Evolutionary conservation across 2,329 filamentous ascomycete genomes (phyloP).

Genomic region (Fonsecaea erecta): DNA sequence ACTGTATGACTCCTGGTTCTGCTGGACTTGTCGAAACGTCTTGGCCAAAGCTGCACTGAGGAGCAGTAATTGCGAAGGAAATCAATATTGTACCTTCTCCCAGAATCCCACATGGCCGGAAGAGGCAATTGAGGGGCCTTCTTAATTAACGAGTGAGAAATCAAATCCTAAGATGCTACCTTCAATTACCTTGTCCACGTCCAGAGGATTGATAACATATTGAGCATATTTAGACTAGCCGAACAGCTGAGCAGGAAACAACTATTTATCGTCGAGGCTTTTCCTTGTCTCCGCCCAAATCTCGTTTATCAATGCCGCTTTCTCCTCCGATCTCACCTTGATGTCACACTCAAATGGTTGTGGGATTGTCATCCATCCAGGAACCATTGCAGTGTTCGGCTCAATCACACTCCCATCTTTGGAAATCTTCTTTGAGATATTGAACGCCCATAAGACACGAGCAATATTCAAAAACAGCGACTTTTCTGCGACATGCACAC

Average conservation of each 20-base stretch:
- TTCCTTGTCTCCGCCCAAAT: slow-evolving; percentile 26
- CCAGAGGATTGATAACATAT: no score
- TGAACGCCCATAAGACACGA: slow-evolving; percentile 43
- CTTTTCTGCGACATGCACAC: slow-evolving; percentile 42
- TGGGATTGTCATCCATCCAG: slow-evolving; percentile 33
- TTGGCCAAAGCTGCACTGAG: no score
- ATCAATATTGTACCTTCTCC: no score
- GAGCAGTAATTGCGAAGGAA: no score
- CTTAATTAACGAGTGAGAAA: no score
- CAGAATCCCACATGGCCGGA: no score
- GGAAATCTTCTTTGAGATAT: slow-evolving; percentile 36
- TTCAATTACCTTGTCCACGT: no score
- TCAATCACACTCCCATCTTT: slow-evolving; percentile 25
- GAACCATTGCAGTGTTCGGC: slow-evolving; percentile 29
- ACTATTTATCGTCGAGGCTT: slow-evolving; percentile 11
- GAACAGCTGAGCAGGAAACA: no score
- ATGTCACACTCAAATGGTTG: slow-evolving; percentile 29
- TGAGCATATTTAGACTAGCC: no score
- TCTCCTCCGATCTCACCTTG: slow-evolving; percentile 22
- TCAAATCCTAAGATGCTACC: no score
- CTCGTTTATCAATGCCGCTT: slow-evolving; percentile 23
- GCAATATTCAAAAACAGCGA: slow-evolving; percentile 41
- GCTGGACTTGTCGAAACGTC: no score
- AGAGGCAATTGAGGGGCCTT: no score
- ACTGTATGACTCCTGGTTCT: neutral